Conservation (phyloP, 208 protist genomes). For the Trypanosoma mega region DNA sequence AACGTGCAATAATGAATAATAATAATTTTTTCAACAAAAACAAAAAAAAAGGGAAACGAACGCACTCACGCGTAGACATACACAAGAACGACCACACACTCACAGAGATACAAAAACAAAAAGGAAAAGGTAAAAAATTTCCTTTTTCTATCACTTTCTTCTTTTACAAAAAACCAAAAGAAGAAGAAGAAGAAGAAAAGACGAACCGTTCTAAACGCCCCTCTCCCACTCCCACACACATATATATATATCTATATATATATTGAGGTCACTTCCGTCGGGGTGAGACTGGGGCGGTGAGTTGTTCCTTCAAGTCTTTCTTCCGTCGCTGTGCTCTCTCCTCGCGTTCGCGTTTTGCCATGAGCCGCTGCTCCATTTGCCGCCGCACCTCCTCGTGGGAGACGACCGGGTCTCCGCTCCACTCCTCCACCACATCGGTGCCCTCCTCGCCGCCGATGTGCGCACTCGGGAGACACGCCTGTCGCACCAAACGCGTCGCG, state of each 20-base stretch:
- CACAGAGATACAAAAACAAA: conserved; percentile 10
- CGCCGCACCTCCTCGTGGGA: conserved; percentile 80
- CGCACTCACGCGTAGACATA: too few relatives aligned
- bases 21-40: too few relatives aligned
- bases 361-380: conserved; percentile 80
- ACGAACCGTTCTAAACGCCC: too few relatives aligned
- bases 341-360: conserved; percentile 74
- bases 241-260: too few relatives aligned
- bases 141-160: too few relatives aligned
- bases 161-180: too few relatives aligned
- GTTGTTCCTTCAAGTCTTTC: conserved; percentile 41
- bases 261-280: conserved; percentile 18
- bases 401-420: conserved; percentile 74
- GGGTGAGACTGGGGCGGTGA: conserved; percentile 1
- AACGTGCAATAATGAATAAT: too few relatives aligned
- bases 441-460: conserved; percentile 54
- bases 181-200: too few relatives aligned
- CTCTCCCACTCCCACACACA: too few relatives aligned
- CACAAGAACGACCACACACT: neutral
- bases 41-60: too few relatives aligned
- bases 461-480: conserved; percentile 73
- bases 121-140: neutral
- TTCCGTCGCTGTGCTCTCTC: conserved; percentile 68
- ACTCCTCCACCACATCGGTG: conserved; percentile 31
- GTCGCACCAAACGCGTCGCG: conserved; percentile 60